A percentile compares a stretch with the other conserved stretches of the same genome.
These are phyloP conservation scores for Suhomyces yuchorum DNA, from an alignment of 1,139 yeast genomes.

Conservation along the genomic window DNA sequence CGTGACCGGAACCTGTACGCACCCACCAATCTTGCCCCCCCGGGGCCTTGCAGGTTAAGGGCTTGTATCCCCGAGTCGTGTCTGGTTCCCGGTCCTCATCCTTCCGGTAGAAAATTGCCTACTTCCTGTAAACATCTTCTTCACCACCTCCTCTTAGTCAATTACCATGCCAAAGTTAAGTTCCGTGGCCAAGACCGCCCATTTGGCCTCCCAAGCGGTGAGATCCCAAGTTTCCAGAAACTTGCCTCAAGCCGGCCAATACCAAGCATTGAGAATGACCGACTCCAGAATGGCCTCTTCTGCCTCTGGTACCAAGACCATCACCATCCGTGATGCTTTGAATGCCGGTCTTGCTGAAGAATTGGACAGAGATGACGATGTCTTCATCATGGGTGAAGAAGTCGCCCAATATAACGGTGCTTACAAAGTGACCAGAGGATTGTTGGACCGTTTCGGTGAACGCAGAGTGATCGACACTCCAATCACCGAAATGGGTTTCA, in stretches of 20 bases:
- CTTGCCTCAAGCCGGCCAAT: slow-evolving; percentile 33
- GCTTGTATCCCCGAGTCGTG: slow-evolving; percentile 14
- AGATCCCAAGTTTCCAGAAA: slow-evolving; percentile 28
- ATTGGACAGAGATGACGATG: slow-evolving; percentile 92
- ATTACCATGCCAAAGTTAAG: slow-evolving; percentile 37
- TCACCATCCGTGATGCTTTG: slow-evolving; percentile 97
- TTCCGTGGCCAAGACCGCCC: slow-evolving; percentile 51
- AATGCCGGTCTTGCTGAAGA: slow-evolving; percentile 96
- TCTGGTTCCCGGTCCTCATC: slow-evolving; percentile 21
- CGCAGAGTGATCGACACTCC: slow-evolving; percentile 97
- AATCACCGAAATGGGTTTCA: slow-evolving; percentile 98
- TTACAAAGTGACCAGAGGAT: slow-evolving; percentile 93
- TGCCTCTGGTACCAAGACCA: slow-evolving; percentile 56
- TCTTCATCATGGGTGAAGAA: slow-evolving; percentile 97
- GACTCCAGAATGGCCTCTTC: slow-evolving; percentile 48
- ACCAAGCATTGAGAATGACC: slow-evolving; percentile 42
- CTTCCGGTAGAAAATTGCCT: slow-evolving; percentile 15
- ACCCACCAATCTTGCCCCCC: neutral
- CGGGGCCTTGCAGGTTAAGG: slow-evolving; percentile 1
- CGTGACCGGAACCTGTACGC: neutral
- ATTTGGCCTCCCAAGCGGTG: slow-evolving; percentile 46
- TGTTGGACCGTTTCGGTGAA: slow-evolving; percentile 95
- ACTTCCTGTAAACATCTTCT: slow-evolving; percentile 3
- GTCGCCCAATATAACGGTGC: slow-evolving; percentile 99
- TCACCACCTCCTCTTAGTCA: slow-evolving; percentile 5